phyloP scores from a whole-genome alignment of 345 rosid genomes.

The Citrus mangshanensis region DNA sequence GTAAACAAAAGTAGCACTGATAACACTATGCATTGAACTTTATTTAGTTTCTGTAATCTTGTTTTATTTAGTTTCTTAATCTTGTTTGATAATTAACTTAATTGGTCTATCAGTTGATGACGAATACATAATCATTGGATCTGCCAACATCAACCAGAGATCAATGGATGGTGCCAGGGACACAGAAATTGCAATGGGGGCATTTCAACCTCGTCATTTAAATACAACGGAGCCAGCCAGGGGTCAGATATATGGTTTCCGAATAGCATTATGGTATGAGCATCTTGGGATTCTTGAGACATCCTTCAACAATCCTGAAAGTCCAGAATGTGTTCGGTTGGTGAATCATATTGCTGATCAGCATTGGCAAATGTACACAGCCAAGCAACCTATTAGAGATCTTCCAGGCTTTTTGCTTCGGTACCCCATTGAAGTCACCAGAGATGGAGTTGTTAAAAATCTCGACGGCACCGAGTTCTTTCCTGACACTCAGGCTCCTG shows the following conservation, averaged over 20 bases:
- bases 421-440: conserved; percentile 54
- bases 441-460: conserved; percentile 35
- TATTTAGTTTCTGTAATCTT: not conserved
- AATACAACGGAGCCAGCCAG: conserved; percentile 21
- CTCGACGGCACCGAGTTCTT: conserved; percentile 36
- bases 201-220: conserved; percentile 66
- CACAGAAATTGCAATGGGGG: conserved; percentile 89
- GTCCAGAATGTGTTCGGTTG: conserved; percentile 26
- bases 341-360: conserved; percentile 38
- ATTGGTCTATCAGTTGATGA: conserved; percentile 61
- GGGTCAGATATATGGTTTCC: conserved; percentile 55
- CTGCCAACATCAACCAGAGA: conserved; percentile 89
- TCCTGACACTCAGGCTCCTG: conserved; percentile 70
- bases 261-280: conserved; percentile 72
- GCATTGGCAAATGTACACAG: conserved; percentile 44
- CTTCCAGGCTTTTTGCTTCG: conserved; percentile 47
- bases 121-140: conserved; percentile 84
- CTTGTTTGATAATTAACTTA: not conserved
- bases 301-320: conserved; percentile 33
- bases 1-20: conserved; percentile 20
- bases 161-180: conserved; percentile 90
- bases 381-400: conserved; percentile 22
- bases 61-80: not conserved
- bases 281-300: conserved; percentile 30
- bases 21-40: not conserved